Evolutionary conservation across 495 filamentous ascomycete species (phyloP), one percentile per base, ranked within the genome.

Genomic region (Penicillium angulare): DNA sequence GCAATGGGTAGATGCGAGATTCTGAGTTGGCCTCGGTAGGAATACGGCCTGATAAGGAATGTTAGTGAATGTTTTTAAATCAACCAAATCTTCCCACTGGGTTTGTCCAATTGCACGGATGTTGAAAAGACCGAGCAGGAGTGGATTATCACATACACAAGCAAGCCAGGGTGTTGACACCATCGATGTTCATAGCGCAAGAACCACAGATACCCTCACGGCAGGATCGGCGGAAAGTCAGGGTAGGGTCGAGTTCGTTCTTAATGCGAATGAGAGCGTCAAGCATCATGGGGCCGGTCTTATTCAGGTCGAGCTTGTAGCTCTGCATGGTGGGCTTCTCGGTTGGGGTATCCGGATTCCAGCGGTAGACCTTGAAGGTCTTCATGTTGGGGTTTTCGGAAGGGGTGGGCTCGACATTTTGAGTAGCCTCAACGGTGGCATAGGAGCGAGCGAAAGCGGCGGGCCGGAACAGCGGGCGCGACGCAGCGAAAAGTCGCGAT

Each of bases 181-280:
- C 93, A 71, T 97, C 92, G 70, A 98, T 96, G 79, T 98, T 98
- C 93, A 98, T 98, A 49, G 93, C 93, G 67, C 93, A 98, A 67
- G 88, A 92, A 46, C 93, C 93, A 66, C 93, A 98, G 65, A 98
- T 98, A 52, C 93, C 93, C 80, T 98, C 93, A 73, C 93, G 75
- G 78, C 93, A 98, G 64, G 88, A 92, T 65, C 93, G 75, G 57
- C 93, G 81, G 79, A 98, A 98, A 39, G 93, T 98, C 62, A 98
- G 73, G 31, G 93, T 97, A 18, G 93, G 93, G 71, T 98, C 93
- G 24, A 95, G 65, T 80, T 98, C 93, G 74, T 98, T 98, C 90
- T 98, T 98, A 77, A 98, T 93, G 56, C 92, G 77, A 66, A 98
- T 95, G 59, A 98, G 75, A 43, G 93, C 93, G 71, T 98, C 93